Base-by-base conservation (phyloP, 1,139 yeast species). In the Kodamaea anthophila region DNA sequence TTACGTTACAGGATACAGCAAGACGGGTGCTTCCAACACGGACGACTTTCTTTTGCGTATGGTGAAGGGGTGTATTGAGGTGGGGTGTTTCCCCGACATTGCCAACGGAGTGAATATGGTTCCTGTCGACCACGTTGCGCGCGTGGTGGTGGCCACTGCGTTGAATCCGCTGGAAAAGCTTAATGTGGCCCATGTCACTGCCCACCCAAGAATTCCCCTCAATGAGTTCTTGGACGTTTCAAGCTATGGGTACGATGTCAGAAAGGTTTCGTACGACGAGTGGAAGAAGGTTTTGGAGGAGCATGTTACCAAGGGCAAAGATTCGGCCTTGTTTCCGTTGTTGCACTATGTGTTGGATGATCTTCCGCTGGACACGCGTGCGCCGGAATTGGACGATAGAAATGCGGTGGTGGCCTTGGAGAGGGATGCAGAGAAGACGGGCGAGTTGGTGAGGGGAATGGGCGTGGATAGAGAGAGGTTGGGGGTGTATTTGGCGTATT, bases 91-190 rank as follows among this genome's bases (percentile, higher is more conserved):
- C 46, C 98, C 99, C 13, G 84, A 83, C 47, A 87, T 91, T 40
- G 58, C 74, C 45, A 91, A 91, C 62, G 74, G 79, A 29, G 95
- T 88, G 27, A 93, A 93, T 55, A 87, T 88, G 86, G 96, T 87
- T 13, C 98, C 98, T 3, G 98, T 91, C 21, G 97, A 91, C 46
- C 98, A 91, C 47, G 98, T 91, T 42, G 97, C 98, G 1, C 74
- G 94, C 33, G 85, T 87, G 14, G 86, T 81, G 19, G 84, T 80
- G 30, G 87, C 97, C 1, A 64, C 93, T 18, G 81, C 95, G 0
- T 67, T 91, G 42, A 74, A 76, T 43, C 94, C 96, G 19, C 86
- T 93, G 21, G 51, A 53, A 11, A 69, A 60, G 28, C 58, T 85
- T 26, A 60, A 76, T 1, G 98, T 91, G 30, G 91, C 88, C 2